Conservation (phyloP, 768 basidiomycete species). For the Calvatia gigantea region DNA sequence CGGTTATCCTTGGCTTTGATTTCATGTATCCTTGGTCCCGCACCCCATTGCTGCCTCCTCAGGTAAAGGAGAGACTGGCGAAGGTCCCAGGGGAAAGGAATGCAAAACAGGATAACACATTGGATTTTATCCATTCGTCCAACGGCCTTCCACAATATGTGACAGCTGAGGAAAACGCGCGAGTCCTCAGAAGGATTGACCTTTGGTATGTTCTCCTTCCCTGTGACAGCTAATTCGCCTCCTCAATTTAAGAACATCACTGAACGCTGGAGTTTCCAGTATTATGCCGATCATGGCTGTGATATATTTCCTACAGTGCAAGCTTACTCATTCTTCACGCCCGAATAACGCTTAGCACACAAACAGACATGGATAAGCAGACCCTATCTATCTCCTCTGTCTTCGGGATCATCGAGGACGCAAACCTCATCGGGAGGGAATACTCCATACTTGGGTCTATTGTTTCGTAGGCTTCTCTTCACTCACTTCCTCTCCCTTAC, state of each 20-base stretch:
- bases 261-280: slow-evolving; percentile 12
- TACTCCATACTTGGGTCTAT: slow-evolving; percentile 32
- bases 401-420: slow-evolving; percentile 27
- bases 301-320: slow-evolving; percentile 29
- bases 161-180: slow-evolving; percentile 22
- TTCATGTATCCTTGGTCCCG: too few species aligned
- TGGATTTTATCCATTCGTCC: slow-evolving; percentile 14
- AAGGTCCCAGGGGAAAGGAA: background rate
- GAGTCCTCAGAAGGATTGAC: slow-evolving; percentile 25
- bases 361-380: slow-evolving; percentile 31
- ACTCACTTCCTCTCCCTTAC: background rate
- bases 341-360: background rate
- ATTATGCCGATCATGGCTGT: slow-evolving; percentile 29
- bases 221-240: background rate
- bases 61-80: background rate
- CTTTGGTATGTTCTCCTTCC: slow-evolving; percentile 19
- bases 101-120: slow-evolving; percentile 14
- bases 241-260: background rate
- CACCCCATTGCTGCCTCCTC: too few species aligned
- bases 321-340: background rate
- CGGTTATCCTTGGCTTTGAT: too few species aligned
- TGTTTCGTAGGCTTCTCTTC: slow-evolving; percentile 21
- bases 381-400: slow-evolving; percentile 30
- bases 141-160: slow-evolving; percentile 12
- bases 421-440: slow-evolving; percentile 27